phyloP scores from a whole-genome alignment of 176 grass and related monocot genomes.

The Metroxylon sagu region DNA sequence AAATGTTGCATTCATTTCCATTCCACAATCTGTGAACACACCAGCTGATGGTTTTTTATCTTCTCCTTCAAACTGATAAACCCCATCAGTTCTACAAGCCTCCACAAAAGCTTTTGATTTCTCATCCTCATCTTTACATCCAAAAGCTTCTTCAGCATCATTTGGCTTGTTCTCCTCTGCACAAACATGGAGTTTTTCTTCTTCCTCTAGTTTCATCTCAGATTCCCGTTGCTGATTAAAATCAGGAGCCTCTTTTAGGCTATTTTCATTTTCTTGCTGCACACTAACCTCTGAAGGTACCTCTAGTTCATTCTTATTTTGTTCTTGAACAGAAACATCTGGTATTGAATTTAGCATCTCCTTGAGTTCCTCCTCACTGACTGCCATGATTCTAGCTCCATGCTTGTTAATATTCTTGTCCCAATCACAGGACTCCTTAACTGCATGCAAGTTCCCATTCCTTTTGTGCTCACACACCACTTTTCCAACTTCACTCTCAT shows the following conservation, averaged over 20 bases:
- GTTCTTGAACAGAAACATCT: neutral
- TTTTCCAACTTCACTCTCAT: neutral
- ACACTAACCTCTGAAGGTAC: neutral
- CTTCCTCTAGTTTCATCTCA: neutral
- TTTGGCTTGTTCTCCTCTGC: neutral
- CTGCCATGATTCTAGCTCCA: neutral
- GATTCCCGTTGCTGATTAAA: neutral
- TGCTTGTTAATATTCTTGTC: no score
- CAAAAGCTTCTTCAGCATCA: neutral
- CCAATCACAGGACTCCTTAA: neutral
- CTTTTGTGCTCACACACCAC: neutral
- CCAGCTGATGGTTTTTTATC: neutral
- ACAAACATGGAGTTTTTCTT: neutral
- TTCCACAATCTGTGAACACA: neutral
- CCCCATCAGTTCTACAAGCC: neutral
- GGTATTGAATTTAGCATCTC: neutral
- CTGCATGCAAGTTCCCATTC: neutral
- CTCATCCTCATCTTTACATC: neutral
- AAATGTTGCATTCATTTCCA: neutral
- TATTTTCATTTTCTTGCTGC: neutral
- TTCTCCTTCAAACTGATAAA: neutral
- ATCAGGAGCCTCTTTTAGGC: neutral
- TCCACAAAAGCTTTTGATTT: neutral
- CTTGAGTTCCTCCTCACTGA: neutral
- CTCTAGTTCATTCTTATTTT: neutral